These are phyloP conservation scores for Aureobasidium melanogenum DNA, from an alignment of 2,329 filamentous ascomycete species.

Conservation along the genomic window DNA sequence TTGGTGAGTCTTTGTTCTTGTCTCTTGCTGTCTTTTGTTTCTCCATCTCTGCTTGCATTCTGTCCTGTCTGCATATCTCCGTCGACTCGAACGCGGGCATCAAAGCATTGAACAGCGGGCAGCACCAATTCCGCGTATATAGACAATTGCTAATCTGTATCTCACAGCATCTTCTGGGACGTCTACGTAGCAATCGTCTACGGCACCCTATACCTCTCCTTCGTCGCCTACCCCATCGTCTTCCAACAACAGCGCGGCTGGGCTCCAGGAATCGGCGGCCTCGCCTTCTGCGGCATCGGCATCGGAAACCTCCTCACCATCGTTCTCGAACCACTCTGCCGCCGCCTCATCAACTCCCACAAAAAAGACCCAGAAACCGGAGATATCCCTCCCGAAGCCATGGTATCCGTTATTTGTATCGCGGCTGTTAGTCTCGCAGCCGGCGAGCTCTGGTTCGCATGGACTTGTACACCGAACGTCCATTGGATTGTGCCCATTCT, in stretches of 20 bases:
- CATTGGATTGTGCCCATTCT: constrained; percentile 76
- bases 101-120: too few species aligned
- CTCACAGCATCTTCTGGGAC: constrained; percentile 60
- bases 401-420: constrained; percentile 70
- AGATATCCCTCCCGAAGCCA: constrained; percentile 66
- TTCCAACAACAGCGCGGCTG: constrained; percentile 70
- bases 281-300: constrained; percentile 68
- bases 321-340: constrained; percentile 55
- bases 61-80: neutral
- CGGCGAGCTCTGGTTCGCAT: constrained; percentile 79
- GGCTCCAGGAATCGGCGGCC: constrained; percentile 61
- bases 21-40: too few species aligned
- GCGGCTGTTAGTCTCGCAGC: constrained; percentile 64
- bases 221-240: constrained; percentile 82
- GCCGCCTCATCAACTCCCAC: constrained; percentile 69
- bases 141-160: neutral
- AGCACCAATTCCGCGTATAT: too few species aligned
- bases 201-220: constrained; percentile 80
- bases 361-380: constrained; percentile 66
- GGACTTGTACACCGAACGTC: constrained; percentile 75
- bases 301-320: constrained; percentile 48
- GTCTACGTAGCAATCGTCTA: constrained; percentile 69
- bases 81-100: too few species aligned
- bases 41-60: too few species aligned
- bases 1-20: constrained; percentile 43